Conservation (phyloP, 1,284 basidiomycete species). For the Laetiporus sulphureus region DNA sequence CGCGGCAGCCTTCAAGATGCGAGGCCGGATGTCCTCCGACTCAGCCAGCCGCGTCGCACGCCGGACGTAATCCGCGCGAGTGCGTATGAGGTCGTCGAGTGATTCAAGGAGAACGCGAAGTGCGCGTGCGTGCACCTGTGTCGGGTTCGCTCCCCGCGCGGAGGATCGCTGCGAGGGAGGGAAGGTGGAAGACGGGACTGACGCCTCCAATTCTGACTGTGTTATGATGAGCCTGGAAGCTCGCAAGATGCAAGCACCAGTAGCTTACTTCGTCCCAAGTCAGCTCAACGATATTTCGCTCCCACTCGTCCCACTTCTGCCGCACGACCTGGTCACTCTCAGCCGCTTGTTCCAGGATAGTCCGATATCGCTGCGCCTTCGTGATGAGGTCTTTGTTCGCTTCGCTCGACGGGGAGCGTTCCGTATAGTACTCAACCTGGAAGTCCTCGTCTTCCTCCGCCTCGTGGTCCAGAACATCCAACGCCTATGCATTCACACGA, state of each 20-base stretch:
- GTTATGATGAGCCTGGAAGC: background rate
- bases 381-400: conserved; percentile 71
- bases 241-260: background rate
- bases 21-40: conserved; percentile 71
- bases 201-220: conserved; percentile 64
- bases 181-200: conserved; percentile 60
- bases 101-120: conserved; percentile 77
- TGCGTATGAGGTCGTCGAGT: conserved; percentile 67
- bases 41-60: conserved; percentile 61
- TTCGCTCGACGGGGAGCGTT: conserved; percentile 64
- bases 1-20: conserved; percentile 63
- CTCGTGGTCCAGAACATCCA: conserved; percentile 87
- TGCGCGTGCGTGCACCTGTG: conserved; percentile 60
- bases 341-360: conserved; percentile 67
- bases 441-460: conserved; percentile 80
- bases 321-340: conserved; percentile 73
- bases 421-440: conserved; percentile 40
- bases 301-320: conserved; percentile 86
- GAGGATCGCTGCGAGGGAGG: conserved; percentile 29
- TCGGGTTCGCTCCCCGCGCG: conserved; percentile 29
- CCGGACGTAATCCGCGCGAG: conserved; percentile 56
- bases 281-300: conserved; percentile 63
- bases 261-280: conserved; percentile 62
- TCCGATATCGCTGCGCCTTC: conserved; percentile 67
- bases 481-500: conserved; percentile 43